Conservation (phyloP, 23 red algal species). For the Gracilaria gracilis region DNA sequence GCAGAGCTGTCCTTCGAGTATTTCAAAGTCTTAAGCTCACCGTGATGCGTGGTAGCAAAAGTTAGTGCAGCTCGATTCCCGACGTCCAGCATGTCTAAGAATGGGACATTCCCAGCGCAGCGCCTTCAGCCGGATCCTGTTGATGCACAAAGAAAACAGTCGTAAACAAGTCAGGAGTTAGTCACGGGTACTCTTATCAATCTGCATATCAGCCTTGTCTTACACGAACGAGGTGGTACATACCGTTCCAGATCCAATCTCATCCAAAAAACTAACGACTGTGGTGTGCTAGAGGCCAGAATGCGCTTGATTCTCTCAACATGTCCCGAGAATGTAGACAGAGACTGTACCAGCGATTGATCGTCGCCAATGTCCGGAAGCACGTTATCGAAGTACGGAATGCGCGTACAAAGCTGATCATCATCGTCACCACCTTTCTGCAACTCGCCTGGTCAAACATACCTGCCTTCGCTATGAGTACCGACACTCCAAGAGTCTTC, state of each 20-base stretch:
- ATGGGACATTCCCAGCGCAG: slow-evolving; percentile 91
- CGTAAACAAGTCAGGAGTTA: not conserved
- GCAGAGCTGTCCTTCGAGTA: slow-evolving; percentile 59
- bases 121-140: slow-evolving; percentile 92
- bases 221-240: not conserved
- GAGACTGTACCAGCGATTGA: slow-evolving; percentile 84
- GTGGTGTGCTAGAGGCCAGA: slow-evolving; percentile 51
- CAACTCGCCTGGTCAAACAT: slow-evolving; percentile 56
- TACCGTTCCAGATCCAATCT: slow-evolving; percentile 97
- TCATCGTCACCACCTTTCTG: slow-evolving; percentile 33
- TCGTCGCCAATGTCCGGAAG: slow-evolving; percentile 98
- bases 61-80: slow-evolving; percentile 70
- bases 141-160: not conserved
- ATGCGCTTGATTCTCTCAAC: slow-evolving; percentile 88
- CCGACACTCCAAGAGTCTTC: slow-evolving; percentile 87
- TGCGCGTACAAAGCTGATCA: slow-evolving; percentile 43
- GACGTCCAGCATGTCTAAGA: slow-evolving; percentile 76
- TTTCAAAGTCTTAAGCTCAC: slow-evolving; percentile 93
- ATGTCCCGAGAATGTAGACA: slow-evolving; percentile 97
- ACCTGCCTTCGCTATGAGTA: slow-evolving; percentile 93
- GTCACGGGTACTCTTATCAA: not conserved
- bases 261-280: slow-evolving; percentile 92
- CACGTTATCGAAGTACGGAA: slow-evolving; percentile 93
- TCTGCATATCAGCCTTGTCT: not conserved
- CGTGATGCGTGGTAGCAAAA: slow-evolving; percentile 98